Conservation (phyloP, 2,329 filamentous ascomycete species). For the Penicillium oxalicum region DNA sequence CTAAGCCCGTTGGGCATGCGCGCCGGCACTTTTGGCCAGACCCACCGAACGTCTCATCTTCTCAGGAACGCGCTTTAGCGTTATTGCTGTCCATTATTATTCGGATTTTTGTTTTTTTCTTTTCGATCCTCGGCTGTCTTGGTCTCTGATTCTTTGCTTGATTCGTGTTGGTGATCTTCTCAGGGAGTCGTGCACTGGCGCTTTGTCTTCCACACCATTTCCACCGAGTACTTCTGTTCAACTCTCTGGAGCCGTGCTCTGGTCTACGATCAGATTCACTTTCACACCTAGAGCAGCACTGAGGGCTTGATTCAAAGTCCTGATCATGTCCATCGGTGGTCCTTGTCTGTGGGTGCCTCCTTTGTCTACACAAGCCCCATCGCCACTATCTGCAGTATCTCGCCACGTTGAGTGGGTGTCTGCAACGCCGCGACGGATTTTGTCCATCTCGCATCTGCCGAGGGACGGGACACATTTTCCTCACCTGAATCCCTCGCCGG, state of each 20-base stretch:
- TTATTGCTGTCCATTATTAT: constrained; percentile 7
- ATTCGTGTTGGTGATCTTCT: background rate
- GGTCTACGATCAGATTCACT: too few species aligned
- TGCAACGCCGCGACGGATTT: constrained; percentile 16
- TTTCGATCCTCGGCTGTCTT: constrained; percentile 5
- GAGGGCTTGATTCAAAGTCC: constrained; percentile 4
- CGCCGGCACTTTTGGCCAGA: constrained; percentile 24
- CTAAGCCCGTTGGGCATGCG: constrained; percentile 24
- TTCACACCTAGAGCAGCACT: background rate
- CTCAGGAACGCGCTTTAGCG: constrained; percentile 11
- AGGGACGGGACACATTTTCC: constrained; percentile 18
- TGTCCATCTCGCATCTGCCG: constrained; percentile 17
- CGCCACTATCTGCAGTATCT: constrained; percentile 24
- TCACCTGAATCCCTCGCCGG: constrained; percentile 6
- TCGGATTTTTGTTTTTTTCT: background rate
- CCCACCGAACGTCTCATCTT: constrained; percentile 25
- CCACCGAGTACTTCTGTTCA: too few species aligned
- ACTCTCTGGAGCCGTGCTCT: too few species aligned
- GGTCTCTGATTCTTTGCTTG: constrained; percentile 4
- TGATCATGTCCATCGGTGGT: constrained; percentile 34
- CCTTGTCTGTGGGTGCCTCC: constrained; percentile 34
- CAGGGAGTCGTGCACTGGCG: background rate
- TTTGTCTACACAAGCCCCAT: constrained; percentile 26
- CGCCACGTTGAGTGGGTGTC: constrained; percentile 23
- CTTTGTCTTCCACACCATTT: background rate